Evolutionary conservation across 2,329 filamentous ascomycete genomes (phyloP).

Genomic region (Conoideocrella luteorostrata): DNA sequence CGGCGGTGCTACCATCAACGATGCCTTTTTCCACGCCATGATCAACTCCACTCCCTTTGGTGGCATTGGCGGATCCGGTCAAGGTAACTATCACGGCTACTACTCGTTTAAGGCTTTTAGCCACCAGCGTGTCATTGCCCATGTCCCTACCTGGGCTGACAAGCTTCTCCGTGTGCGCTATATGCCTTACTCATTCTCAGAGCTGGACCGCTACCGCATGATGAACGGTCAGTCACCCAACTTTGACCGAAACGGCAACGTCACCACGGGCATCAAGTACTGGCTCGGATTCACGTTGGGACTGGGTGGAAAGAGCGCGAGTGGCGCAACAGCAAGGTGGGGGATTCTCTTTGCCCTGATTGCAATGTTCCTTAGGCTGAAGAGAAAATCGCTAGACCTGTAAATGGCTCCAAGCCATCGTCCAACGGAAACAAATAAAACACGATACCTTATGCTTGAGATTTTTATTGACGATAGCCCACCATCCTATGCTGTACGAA

Average conservation of each 20-base stretch:
- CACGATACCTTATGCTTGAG: not conserved
- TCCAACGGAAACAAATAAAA: not conserved
- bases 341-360: conserved; percentile 33
- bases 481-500: no score
- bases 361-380: conserved; percentile 25
- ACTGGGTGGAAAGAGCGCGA: conserved; percentile 43
- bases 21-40: conserved; percentile 36
- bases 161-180: conserved; percentile 60
- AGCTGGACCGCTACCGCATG: conserved; percentile 38
- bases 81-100: conserved; percentile 42
- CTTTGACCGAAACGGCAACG: conserved; percentile 55
- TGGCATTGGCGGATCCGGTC: conserved; percentile 42
- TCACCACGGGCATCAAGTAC: conserved; percentile 45
- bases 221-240: conserved; percentile 43
- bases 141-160: conserved; percentile 32
- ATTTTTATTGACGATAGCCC: no score
- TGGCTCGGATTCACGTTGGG: conserved; percentile 46
- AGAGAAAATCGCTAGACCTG: conserved; percentile 26
- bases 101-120: conserved; percentile 39
- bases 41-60: conserved; percentile 40
- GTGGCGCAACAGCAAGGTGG: conserved; percentile 49
- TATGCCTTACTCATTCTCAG: conserved; percentile 49
- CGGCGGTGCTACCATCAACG: conserved; percentile 46
- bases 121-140: conserved; percentile 31
- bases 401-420: conserved; percentile 14